Percentiles rank a stretch among this genome's conserved stretches.
These are phyloP conservation scores for Fusarium xylarioides DNA, from an alignment of 2,329 filamentous ascomycete species.

Conservation along the genomic window DNA sequence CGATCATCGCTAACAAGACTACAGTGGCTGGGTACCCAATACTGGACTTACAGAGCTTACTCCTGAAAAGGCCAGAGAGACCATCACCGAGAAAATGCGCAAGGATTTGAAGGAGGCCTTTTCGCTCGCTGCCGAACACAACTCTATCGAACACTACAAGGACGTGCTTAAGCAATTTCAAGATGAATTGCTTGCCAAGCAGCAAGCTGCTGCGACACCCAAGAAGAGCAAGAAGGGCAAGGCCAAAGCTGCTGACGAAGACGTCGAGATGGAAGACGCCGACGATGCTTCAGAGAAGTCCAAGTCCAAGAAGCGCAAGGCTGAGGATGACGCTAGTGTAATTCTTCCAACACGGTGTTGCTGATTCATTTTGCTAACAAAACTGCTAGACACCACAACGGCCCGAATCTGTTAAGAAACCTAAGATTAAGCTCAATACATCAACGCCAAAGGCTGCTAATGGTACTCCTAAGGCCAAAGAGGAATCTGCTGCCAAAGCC, in stretches of 20 bases:
- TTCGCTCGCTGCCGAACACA: conserved; percentile 78
- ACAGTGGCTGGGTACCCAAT: conserved; percentile 91
- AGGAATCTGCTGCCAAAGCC: conserved; percentile 63
- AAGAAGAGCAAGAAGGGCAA: conserved; percentile 58
- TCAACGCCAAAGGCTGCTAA: conserved; percentile 46
- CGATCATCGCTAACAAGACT: conserved; percentile 17
- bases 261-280: conserved; percentile 69
- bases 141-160: conserved; percentile 86
- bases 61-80: conserved; percentile 73
- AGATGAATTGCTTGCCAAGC: conserved; percentile 66
- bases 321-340: conserved; percentile 74
- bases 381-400: conserved; percentile 64
- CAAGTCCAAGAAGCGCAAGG: conserved; percentile 80
- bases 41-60: conserved; percentile 82
- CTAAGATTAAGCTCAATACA: conserved; percentile 71
- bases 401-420: conserved; percentile 72
- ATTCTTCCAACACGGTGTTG: conserved; percentile 23
- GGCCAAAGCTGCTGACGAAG: conserved; percentile 63
- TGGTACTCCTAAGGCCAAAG: conserved; percentile 59
- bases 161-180: conserved; percentile 75
- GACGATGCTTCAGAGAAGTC: conserved; percentile 72
- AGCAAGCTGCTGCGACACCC: conserved; percentile 52
- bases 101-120: conserved; percentile 85
- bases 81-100: conserved; percentile 78
- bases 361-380: conserved; percentile 21